phyloP scores from a whole-genome alignment of 345 rosid genomes.

The Eucalyptus albens region DNA sequence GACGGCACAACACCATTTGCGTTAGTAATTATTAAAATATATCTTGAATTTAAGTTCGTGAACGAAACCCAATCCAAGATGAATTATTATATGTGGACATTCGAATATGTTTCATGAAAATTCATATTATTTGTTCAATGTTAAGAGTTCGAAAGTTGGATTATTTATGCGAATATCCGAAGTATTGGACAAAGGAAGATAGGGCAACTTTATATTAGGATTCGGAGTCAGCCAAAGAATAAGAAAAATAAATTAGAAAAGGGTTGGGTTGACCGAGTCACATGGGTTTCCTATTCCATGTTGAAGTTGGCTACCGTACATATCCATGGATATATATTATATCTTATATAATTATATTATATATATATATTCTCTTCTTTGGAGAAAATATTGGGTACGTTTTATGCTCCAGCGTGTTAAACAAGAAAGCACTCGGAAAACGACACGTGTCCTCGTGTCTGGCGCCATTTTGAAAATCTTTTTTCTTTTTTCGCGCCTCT shows the following conservation, averaged over 20 bases:
- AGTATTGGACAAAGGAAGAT: neutral
- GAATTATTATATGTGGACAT: neutral
- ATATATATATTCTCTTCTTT: neutral
- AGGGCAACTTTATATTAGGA: neutral
- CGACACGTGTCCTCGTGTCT: too few relatives aligned
- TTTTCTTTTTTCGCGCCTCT: too few relatives aligned
- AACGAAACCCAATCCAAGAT: fast-evolving
- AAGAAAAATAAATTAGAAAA: neutral
- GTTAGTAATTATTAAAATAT: neutral
- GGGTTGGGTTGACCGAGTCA: neutral
- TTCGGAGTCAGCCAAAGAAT: neutral
- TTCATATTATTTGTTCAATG: neutral
- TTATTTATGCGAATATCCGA: neutral
- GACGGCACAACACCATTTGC: too few relatives aligned
- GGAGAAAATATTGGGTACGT: too few relatives aligned
- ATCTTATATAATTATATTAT: too few relatives aligned
- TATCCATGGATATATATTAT: neutral
- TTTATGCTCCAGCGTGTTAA: too few relatives aligned
- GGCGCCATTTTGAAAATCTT: too few relatives aligned
- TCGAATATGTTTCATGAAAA: neutral
- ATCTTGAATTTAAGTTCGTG: neutral
- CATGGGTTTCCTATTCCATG: neutral
- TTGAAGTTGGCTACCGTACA: neutral
- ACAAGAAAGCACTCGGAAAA: too few relatives aligned
- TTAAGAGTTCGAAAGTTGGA: neutral